Conservation (phyloP, 2,329 filamentous ascomycete species). For the Arthrobotrys conoides region DNA sequence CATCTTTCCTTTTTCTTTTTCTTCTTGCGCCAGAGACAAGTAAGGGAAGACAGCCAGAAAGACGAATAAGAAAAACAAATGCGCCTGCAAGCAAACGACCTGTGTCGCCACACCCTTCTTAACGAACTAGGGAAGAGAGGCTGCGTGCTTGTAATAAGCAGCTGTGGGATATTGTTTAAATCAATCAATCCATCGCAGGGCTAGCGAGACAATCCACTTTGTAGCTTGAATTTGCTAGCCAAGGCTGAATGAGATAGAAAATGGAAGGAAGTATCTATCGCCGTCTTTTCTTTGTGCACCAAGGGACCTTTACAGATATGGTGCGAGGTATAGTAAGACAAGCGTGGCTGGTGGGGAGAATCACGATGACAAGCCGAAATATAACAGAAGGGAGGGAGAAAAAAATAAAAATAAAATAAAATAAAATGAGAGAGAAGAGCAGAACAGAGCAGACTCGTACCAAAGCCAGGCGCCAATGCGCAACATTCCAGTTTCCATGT, state of each 20-base stretch:
- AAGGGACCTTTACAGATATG: constrained; percentile 53
- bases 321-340: constrained; percentile 56
- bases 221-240: constrained; percentile 32
- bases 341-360: constrained; percentile 60
- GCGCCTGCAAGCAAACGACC: constrained; percentile 55
- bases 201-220: constrained; percentile 54
- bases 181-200: constrained; percentile 36
- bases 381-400: neutral
- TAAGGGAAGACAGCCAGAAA: constrained; percentile 25
- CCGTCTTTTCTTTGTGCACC: constrained; percentile 56
- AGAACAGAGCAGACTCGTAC: constrained; percentile 53
- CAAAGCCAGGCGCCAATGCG: constrained; percentile 60
- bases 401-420: constrained; percentile 18
- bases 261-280: constrained; percentile 56
- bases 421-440: constrained; percentile 18
- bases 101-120: constrained; percentile 58
- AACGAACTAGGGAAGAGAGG: constrained; percentile 59
- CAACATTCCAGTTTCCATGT: constrained; percentile 61
- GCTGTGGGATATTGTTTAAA: constrained; percentile 20
- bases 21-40: constrained; percentile 44
- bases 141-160: constrained; percentile 49
- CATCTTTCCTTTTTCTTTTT: constrained; percentile 9
- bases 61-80: constrained; percentile 61
- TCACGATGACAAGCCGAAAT: constrained; percentile 28
- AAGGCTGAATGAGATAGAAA: constrained; percentile 41